A percentile compares a stretch with the other conserved stretches of the same genome.
These are phyloP conservation scores for Salix arbutifolia DNA, from an alignment of 345 rosid species.

Conservation along the genomic window DNA sequence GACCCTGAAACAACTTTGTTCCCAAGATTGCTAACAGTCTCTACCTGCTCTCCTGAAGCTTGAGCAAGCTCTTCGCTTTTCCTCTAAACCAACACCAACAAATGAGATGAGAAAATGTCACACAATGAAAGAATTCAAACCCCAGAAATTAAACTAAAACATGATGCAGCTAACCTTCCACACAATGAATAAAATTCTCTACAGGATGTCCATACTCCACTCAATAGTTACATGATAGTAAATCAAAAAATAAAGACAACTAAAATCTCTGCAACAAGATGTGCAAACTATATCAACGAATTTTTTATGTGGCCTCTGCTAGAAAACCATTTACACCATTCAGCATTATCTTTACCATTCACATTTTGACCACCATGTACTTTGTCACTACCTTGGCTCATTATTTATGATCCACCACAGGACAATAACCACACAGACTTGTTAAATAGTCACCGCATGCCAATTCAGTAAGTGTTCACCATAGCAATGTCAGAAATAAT, in stretches of 20 bases:
- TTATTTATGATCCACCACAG: background rate
- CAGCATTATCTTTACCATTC: background rate
- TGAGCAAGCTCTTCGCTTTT: slow-evolving; percentile 68
- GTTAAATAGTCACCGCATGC: background rate
- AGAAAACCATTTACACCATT: background rate
- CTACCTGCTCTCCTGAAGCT: slow-evolving; percentile 63
- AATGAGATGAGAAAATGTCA: slow-evolving; percentile 14
- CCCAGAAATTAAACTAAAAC: background rate
- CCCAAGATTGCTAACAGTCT: slow-evolving; percentile 41
- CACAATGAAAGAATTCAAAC: background rate
- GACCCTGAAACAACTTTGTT: slow-evolving; percentile 41
- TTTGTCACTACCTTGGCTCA: background rate
- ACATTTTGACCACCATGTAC: background rate
- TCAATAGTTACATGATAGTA: background rate
- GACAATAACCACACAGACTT: background rate
- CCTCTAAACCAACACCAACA: slow-evolving; percentile 40
- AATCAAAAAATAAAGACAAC: background rate
- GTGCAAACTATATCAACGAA: background rate
- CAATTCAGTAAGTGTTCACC: background rate
- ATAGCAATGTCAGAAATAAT: background rate
- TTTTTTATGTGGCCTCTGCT: background rate
- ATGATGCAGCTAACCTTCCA: background rate
- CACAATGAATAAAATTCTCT: background rate
- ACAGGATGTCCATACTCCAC: background rate
- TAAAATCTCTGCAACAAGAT: background rate